Percentiles rank a stretch among this genome's conserved stretches.
Evolutionary conservation across 2,329 filamentous ascomycete species (phyloP).

Genomic region (Pseudogymnoascus sp.): DNA sequence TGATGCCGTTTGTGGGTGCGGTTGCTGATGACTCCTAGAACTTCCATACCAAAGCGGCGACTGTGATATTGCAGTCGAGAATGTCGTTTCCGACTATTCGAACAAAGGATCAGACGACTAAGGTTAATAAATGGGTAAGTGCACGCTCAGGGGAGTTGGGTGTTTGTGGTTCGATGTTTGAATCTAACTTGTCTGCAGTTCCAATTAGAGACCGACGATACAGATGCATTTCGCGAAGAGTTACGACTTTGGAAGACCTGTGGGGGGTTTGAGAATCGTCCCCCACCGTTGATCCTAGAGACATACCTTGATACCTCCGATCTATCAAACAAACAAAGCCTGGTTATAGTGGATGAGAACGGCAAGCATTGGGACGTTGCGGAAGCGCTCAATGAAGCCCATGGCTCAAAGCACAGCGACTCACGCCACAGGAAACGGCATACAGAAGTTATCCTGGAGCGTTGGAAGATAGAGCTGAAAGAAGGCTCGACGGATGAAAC

Average conservation of each 20-base stretch:
- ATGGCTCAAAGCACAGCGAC: conserved; percentile 30
- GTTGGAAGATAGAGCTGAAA: conserved; percentile 82
- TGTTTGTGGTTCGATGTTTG: background rate
- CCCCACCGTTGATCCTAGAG: conserved; percentile 81
- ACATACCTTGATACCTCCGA: conserved; percentile 75
- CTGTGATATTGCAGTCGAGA: conserved; percentile 74
- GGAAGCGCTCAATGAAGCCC: conserved; percentile 65
- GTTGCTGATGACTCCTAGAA: conserved; percentile 49
- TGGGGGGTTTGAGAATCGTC: conserved; percentile 67
- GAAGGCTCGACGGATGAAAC: conserved; percentile 40
- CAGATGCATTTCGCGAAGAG: conserved; percentile 76
- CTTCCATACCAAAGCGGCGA: conserved; percentile 80
- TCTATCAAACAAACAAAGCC: conserved; percentile 73
- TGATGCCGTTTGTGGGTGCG: conserved; percentile 21
- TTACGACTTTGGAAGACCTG: conserved; percentile 74
- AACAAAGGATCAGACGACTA: conserved; percentile 48
- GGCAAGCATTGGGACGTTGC: conserved; percentile 90
- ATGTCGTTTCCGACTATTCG: conserved; percentile 53
- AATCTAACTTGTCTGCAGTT: conserved; percentile 50
- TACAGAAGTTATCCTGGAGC: conserved; percentile 76
- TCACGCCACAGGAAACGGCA: conserved; percentile 33
- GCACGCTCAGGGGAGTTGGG: background rate
- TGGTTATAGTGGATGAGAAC: conserved; percentile 80
- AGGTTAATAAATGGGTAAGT: conserved; percentile 81
- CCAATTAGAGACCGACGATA: conserved; percentile 89